These are phyloP conservation scores for Lathyrus sativus DNA, from an alignment of 306 rosid species.

Conservation along the genomic window DNA sequence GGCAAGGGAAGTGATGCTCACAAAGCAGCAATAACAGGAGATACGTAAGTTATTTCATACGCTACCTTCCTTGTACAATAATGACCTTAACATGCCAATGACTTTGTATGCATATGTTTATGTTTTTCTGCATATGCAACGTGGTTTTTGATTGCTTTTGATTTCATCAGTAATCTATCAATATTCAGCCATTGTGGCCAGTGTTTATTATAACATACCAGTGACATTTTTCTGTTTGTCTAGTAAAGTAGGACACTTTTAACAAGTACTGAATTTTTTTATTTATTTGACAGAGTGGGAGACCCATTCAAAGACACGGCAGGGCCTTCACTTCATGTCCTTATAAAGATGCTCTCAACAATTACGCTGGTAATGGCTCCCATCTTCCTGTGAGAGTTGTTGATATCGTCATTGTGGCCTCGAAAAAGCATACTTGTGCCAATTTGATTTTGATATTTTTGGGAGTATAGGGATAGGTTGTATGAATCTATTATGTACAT, in stretches of 20 bases:
- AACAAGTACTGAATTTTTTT: conserved; percentile 2
- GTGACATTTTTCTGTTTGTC: conserved; percentile 9
- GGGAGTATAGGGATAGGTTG: conserved; percentile 55
- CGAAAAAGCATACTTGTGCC: conserved; percentile 39
- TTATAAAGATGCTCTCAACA: conserved; percentile 95
- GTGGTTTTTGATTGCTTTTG: conserved; percentile 9
- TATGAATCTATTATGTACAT: conserved; percentile 54
- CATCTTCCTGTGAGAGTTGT: conserved; percentile 74
- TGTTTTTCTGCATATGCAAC: conserved; percentile 19
- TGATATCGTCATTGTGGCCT: conserved; percentile 45
- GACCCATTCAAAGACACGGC: conserved; percentile 99
- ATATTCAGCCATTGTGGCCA: background rate
- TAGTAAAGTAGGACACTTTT: conserved; percentile 7
- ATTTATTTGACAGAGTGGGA: conserved; percentile 72
- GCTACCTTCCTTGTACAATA: conserved; percentile 1
- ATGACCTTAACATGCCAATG: conserved; percentile 16
- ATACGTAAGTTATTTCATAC: conserved; percentile 68
- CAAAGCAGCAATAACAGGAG: conserved; percentile 96
- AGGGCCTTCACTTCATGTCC: conserved; percentile 96
- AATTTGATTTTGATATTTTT: conserved; percentile 52
- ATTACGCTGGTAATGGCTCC: conserved; percentile 99
- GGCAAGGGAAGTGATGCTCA: conserved; percentile 98
- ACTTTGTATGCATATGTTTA: background rate
- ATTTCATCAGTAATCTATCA: background rate
- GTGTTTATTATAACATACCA: background rate